These are phyloP conservation scores for Petasospora fabianii DNA, from an alignment of 1,139 yeast genomes.

Conservation along the genomic window DNA sequence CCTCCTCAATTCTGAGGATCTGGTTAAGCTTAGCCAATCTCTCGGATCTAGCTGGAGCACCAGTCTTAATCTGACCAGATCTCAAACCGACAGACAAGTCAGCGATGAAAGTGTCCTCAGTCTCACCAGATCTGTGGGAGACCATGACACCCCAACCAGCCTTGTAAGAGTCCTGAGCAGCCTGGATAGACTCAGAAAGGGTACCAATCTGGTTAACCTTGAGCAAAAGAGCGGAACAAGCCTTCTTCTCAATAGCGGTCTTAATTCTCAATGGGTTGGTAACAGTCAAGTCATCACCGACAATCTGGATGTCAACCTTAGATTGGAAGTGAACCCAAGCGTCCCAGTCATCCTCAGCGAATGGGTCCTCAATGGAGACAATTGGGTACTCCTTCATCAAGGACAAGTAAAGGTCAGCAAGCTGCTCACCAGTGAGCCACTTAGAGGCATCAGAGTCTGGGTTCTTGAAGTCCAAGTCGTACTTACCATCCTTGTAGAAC, in stretches of 20 bases:
- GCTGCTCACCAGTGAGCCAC: constrained; percentile 84
- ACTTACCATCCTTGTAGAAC: constrained; percentile 92
- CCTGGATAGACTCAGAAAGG: constrained; percentile 85
- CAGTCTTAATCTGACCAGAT: constrained; percentile 97
- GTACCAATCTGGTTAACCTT: constrained; percentile 97
- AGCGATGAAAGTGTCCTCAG: constrained; percentile 97
- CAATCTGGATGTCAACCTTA: constrained; percentile 78
- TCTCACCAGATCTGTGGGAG: constrained; percentile 98
- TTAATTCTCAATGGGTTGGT: constrained; percentile 93
- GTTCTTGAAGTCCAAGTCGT: constrained; percentile 96
- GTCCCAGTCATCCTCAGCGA: constrained; percentile 98
- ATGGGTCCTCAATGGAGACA: constrained; percentile 96
- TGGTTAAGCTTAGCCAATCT: constrained; percentile 97
- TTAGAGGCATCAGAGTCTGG: constrained; percentile 74
- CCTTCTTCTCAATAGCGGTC: constrained; percentile 92
- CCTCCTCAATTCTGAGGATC: constrained; percentile 96
- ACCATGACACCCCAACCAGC: constrained; percentile 99
- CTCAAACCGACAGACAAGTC: constrained; percentile 95
- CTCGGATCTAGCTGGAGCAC: constrained; percentile 99
- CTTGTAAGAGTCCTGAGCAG: constrained; percentile 84
- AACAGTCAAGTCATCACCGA: constrained; percentile 96
- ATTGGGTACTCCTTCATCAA: constrained; percentile 89
- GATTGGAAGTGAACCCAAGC: constrained; percentile 88
- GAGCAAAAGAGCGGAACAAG: constrained; percentile 87
- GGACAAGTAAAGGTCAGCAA: constrained; percentile 75